phyloP scores from a whole-genome alignment of 768 basidiomycete species.

The Leccinum longicurvipes region DNA sequence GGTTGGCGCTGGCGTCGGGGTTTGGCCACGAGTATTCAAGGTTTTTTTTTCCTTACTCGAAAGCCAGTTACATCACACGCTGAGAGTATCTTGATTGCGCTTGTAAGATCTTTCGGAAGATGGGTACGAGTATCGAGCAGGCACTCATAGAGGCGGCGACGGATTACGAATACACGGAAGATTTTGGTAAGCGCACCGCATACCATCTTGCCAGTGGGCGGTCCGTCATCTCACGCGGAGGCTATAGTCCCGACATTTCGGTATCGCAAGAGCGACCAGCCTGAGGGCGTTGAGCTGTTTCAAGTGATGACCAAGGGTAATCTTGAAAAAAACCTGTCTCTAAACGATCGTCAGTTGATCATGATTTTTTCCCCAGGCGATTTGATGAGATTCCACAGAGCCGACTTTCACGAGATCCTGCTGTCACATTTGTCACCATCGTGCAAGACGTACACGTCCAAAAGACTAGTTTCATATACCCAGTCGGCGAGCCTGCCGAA shows the following conservation, averaged over 20 bases:
- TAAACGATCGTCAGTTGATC: background rate
- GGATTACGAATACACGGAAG: constrained; percentile 19
- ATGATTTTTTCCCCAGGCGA: constrained; percentile 36
- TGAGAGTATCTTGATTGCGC: background rate
- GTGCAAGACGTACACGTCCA: constrained; percentile 48
- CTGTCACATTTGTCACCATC: constrained; percentile 46
- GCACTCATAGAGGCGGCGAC: constrained; percentile 16
- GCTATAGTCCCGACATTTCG: constrained; percentile 49
- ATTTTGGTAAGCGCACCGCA: constrained; percentile 14
- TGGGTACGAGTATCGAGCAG: constrained; percentile 15
- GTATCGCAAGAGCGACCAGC: constrained; percentile 61
- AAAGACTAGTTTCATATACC: constrained; percentile 55
- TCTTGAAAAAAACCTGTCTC: background rate
- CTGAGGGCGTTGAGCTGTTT: constrained; percentile 49
- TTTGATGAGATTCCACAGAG: constrained; percentile 55
- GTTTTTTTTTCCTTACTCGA: constrained; percentile 5
- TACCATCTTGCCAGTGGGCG: background rate
- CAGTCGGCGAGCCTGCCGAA: constrained; percentile 37
- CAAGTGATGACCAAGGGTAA: constrained; percentile 55
- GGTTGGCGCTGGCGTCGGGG: constrained; percentile 59
- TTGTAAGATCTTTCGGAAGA: constrained; percentile 25
- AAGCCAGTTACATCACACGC: background rate
- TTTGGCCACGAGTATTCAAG: constrained; percentile 36
- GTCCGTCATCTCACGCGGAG: too few species aligned
- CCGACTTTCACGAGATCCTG: constrained; percentile 62